Conservation (phyloP, 345 rosid species). For the Limnanthes douglasii region DNA sequence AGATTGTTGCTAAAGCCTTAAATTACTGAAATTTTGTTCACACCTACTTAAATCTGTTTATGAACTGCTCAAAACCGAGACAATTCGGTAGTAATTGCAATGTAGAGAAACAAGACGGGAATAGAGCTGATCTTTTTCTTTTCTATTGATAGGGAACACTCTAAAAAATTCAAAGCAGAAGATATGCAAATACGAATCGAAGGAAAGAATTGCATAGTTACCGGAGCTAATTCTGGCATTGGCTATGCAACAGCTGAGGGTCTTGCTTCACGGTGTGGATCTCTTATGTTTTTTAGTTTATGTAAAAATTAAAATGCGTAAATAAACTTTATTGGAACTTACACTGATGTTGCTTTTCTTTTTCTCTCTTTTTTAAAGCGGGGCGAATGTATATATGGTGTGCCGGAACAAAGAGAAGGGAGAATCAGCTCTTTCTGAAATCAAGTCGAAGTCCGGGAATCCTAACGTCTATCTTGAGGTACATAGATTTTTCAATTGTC, state of each 20-base stretch:
- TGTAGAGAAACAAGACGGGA: background rate
- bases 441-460: constrained; percentile 56
- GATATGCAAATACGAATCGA: constrained; percentile 45
- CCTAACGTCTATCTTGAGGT: constrained; percentile 76
- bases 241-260: constrained; percentile 88
- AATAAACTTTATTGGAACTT: background rate
- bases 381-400: constrained; percentile 76
- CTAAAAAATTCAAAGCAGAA: constrained; percentile 55
- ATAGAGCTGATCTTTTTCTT: background rate
- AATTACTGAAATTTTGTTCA: too few species aligned
- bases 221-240: constrained; percentile 90
- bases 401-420: constrained; percentile 83
- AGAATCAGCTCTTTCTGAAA: constrained; percentile 66
- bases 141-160: constrained; percentile 33
- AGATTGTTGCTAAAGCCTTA: background rate
- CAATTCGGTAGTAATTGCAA: background rate
- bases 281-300: constrained; percentile 1
- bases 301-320: background rate
- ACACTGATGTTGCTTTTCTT: background rate
- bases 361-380: constrained; percentile 24
- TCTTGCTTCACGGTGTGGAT: constrained; percentile 73
- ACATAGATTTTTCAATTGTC: constrained; percentile 3
- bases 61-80: background rate
- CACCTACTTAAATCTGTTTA: background rate
- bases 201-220: constrained; percentile 76